Evolutionary conservation across 2,329 filamentous ascomycete species (phyloP), one percentile per base, ranked within the genome.

Genomic region (Aspergillus neotritici): DNA sequence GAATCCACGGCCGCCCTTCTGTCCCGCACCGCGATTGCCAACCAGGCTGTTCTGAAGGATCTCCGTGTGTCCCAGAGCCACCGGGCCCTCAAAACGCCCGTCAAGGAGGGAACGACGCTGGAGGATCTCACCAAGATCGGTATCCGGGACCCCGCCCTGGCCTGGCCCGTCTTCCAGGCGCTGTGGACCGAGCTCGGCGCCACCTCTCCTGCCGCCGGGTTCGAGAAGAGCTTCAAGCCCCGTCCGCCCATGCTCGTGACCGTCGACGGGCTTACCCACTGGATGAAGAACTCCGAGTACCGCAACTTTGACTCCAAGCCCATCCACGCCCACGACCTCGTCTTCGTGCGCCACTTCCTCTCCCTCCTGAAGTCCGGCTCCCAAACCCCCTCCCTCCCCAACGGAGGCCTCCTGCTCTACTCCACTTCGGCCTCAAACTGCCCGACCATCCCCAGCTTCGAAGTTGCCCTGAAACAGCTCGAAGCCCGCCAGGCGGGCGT

Each of bases 321-420:
- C 11, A 84, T 98, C 50, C 93, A 98, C 71, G 78, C 89, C 21
- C 87, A 94, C 67, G 86, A 97, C 58, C 76, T 98, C 25, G 74
- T 79, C 16, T 74, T 96, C 15, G 74, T 94, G 40, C 77, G 81
- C 43, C 78, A 86, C 53, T 94, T 94, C 66, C 67, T 85, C 47
- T 80, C 85, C 40, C 78, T 85, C 44, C 75, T 97, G 21, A 57
- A 62, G 48, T 57, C 58, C 1, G 56, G 60, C 10, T 30, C 37
- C 6, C 69, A 74, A 17, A 53, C 61, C 17, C 49, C 56, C 5
- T 46, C 64, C 0, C 65, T 83, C 30, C 69, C 78, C 40, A 91
- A 91, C 63, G 91, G 91, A 50, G 90, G 88, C 46, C 79, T 86
- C 47, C 68, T 95, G 43, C 68, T 96, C 31, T 90, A 80, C 46